phyloP scores from a whole-genome alignment of 2,329 filamentous ascomycete species.

The Xylaria sp. region DNA sequence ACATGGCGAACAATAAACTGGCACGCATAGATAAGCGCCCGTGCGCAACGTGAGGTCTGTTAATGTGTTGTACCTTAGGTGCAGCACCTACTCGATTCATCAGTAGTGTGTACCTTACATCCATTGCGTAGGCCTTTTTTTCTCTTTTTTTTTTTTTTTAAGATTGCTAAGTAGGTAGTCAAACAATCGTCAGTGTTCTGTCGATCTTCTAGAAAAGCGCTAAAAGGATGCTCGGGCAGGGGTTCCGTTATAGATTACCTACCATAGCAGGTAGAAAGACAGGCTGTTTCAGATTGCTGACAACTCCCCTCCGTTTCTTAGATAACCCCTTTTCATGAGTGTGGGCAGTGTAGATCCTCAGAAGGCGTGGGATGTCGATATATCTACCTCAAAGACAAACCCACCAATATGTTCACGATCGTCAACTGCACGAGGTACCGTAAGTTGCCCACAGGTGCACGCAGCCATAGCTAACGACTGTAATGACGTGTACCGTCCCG shows the following conservation, averaged over 20 bases:
- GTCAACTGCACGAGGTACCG: background rate
- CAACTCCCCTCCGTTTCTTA: constrained; percentile 23
- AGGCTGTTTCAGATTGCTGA: constrained; percentile 34
- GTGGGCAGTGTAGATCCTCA: constrained; percentile 6
- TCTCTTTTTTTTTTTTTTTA: constrained; percentile 2
- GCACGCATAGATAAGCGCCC: constrained; percentile 8
- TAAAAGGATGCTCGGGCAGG: constrained; percentile 16
- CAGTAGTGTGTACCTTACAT: background rate
- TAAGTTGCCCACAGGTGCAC: background rate
- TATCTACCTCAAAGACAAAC: background rate
- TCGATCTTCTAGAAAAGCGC: constrained; percentile 38
- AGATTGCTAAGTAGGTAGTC: constrained; percentile 17
- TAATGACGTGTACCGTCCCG: background rate
- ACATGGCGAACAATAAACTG: constrained; percentile 5
- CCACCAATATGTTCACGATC: background rate
- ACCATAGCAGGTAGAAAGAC: background rate
- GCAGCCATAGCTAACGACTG: background rate
- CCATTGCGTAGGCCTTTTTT: background rate
- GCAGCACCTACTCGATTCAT: background rate
- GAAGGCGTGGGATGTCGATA: background rate
- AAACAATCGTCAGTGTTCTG: constrained; percentile 28
- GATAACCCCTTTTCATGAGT: constrained; percentile 29
- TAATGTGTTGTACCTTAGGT: background rate
- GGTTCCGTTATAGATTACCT: constrained; percentile 9
- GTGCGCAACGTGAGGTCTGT: constrained; percentile 21